Conservation (phyloP, 2,329 filamentous ascomycete genomes). For the Botrytis pseudocinerea region DNA sequence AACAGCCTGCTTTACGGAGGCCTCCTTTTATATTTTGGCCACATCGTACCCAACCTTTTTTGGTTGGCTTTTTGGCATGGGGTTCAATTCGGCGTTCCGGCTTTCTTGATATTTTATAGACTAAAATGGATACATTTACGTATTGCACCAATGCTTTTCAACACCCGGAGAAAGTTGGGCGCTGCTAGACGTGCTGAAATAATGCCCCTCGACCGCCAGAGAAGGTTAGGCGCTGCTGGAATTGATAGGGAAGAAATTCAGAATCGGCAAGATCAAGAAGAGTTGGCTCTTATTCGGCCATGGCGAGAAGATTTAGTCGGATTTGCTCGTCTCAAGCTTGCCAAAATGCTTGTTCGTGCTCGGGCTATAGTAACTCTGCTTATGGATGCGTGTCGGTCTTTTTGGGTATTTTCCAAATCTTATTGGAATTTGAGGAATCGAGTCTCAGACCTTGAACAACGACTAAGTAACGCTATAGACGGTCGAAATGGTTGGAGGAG, state of each 20-base stretch:
- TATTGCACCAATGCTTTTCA: neutral
- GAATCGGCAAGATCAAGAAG: neutral
- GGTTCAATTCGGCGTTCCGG: neutral
- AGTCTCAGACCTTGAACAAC: neutral
- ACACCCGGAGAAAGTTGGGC: neutral
- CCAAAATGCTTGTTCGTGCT: neutral
- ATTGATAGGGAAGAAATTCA: neutral
- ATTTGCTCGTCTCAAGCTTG: neutral
- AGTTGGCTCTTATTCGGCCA: neutral
- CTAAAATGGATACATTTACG: neutral
- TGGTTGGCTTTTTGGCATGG: neutral
- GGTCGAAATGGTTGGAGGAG: neutral
- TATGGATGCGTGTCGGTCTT: neutral
- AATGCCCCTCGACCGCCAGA: too few relatives aligned
- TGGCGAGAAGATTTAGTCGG: neutral
- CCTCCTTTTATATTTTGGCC: neutral
- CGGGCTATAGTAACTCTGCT: neutral
- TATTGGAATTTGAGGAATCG: neutral
- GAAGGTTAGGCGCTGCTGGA: neutral
- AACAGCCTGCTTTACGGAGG: neutral
- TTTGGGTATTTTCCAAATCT: neutral
- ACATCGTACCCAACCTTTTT: too few relatives aligned
- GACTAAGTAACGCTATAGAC: neutral
- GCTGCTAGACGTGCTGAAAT: neutral
- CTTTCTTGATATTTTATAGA: neutral